Evolutionary conservation across 2,329 filamentous ascomycete genomes (phyloP), one percentile per base, ranked within the genome.

Genomic region (Ascochyta lentis): DNA sequence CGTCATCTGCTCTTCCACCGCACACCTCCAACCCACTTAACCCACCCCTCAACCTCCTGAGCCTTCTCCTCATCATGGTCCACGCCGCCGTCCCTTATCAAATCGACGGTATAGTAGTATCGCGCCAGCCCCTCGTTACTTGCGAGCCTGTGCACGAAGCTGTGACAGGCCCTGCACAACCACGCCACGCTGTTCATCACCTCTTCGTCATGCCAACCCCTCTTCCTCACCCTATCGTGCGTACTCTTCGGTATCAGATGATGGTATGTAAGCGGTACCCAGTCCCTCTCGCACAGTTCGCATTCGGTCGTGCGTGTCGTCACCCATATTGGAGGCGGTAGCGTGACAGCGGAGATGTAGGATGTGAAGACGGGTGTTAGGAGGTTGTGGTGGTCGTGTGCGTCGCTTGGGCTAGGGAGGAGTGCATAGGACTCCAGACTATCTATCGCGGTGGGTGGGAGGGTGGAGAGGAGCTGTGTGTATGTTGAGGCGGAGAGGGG

Each of bases 161-260:
- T 85, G 78, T 96, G 92, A 68, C 92, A 96, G 2, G 91, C 89
- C 45, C 91, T 82, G 75, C 92, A 96, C 63, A 96, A 76, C 91
- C 91, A 96, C 12, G 92, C 91, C 19, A 95, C 92, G 70, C 87
- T 92, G 67, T 90, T 86, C 73, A 96, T 73, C 76, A 87, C 84
- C 73, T 90, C 89, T 59, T 86, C 85, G 3, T 83, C 83, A 78
- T 93, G 90, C 91, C 91, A 96, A 1, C 89, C 89, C 38, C 90
- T 81, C 79, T 90, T 91, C 35, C 91, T 72, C 3, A 85, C 90
- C 71, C 92, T 91, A 7, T 84, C 86, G 74, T 96, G 91, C 56
- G 91, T 87, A 39, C 84, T 83, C 37, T 86, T 84, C n/a, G 92
- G 92, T 49, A 96, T 92, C 39, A 96, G 79, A 77, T 96, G 92